Evolutionary conservation across 805 yeast species (phyloP).

Genomic region (Zygotorulaspora sp.): DNA sequence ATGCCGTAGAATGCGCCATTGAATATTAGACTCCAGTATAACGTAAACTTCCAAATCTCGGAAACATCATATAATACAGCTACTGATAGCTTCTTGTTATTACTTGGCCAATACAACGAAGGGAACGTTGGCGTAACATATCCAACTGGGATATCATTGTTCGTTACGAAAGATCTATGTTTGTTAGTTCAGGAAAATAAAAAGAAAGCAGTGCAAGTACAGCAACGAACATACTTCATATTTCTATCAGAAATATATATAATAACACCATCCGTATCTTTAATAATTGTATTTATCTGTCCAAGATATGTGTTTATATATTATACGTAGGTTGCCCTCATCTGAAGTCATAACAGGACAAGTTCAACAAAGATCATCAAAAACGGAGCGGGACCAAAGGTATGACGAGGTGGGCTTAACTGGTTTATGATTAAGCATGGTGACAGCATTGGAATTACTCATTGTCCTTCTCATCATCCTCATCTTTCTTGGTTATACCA

Average conservation of each 20-base stretch:
- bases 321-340: too few species aligned
- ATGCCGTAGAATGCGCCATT: slow-evolving; percentile 56
- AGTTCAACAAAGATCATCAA: slow-evolving; percentile 1
- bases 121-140: slow-evolving; percentile 79
- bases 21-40: slow-evolving; percentile 74
- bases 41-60: slow-evolving; percentile 81
- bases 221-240: slow-evolving; percentile 6
- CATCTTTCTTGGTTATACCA: slow-evolving; percentile 61
- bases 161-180: slow-evolving; percentile 39
- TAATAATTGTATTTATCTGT: too few species aligned
- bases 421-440: too few species aligned
- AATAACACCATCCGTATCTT: neutral
- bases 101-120: slow-evolving; percentile 67
- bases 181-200: neutral
- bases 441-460: too few species aligned
- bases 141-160: slow-evolving; percentile 68
- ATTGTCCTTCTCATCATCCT: slow-evolving; percentile 40
- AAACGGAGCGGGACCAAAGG: too few species aligned
- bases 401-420: too few species aligned
- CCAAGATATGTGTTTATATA: too few species aligned
- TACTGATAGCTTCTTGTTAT: slow-evolving; percentile 34
- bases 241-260: neutral
- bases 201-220: neutral
- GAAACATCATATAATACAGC: slow-evolving; percentile 61
- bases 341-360: too few species aligned